These are phyloP conservation scores for Endocladia muricata DNA, from an alignment of 31 red algal species.

Conservation along the genomic window DNA sequence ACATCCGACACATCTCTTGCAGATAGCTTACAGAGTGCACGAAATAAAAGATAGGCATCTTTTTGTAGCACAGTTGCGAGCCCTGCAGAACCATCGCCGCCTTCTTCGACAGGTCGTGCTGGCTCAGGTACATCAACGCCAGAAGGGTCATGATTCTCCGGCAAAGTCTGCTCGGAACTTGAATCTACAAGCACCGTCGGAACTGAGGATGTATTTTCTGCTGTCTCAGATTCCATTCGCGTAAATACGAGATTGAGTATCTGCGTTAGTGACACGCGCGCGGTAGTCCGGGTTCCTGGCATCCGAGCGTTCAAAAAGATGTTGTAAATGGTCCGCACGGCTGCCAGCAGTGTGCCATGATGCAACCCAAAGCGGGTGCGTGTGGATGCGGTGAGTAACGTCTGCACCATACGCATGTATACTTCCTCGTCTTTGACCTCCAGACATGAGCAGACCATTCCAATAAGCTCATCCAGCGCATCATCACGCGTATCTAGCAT, in stretches of 20 bases:
- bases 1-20: constrained; percentile 58
- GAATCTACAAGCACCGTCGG: not conserved
- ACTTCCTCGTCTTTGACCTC: constrained; percentile 89
- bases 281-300: constrained; percentile 69
- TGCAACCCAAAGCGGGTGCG: constrained; percentile 74
- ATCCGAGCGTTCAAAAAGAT: constrained; percentile 71
- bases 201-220: constrained; percentile 10
- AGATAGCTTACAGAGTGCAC: constrained; percentile 93
- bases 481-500: constrained; percentile 25
- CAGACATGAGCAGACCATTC: constrained; percentile 79
- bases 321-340: constrained; percentile 88
- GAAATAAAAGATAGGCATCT: constrained; percentile 93
- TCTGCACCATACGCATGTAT: constrained; percentile 85
- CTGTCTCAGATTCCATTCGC: constrained; percentile 63
- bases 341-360: constrained; percentile 72
- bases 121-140: constrained; percentile 35
- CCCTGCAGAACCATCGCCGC: constrained; percentile 11
- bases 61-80: constrained; percentile 57
- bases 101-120: constrained; percentile 27
- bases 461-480: constrained; percentile 67
- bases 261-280: constrained; percentile 78
- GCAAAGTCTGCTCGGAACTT: not conserved
- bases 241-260: constrained; percentile 80
- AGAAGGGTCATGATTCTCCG: not conserved
- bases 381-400: constrained; percentile 71